Conservation (phyloP, 2,329 filamentous ascomycete genomes). For the Exophiala bonariae region DNA sequence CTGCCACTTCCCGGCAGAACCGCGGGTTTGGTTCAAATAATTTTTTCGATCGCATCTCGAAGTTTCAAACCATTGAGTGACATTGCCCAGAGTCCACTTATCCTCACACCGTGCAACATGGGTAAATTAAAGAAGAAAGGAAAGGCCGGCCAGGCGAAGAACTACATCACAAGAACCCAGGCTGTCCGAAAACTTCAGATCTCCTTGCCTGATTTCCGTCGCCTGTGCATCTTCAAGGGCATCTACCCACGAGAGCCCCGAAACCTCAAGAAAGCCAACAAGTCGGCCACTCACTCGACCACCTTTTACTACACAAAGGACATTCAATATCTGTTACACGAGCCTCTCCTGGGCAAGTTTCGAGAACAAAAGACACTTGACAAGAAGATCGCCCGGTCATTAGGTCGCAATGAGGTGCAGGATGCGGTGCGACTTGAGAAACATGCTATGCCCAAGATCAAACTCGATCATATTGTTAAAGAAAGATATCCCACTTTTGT, state of each 20-base stretch:
- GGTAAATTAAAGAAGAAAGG: conserved; percentile 87
- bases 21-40: too few relatives aligned
- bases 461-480: conserved; percentile 93
- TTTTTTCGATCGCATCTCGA: too few relatives aligned
- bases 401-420: conserved; percentile 86
- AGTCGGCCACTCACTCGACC: conserved; percentile 83
- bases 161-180: conserved; percentile 96
- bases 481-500: conserved; percentile 97
- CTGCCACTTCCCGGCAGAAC: too few relatives aligned
- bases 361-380: conserved; percentile 94
- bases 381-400: conserved; percentile 93
- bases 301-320: conserved; percentile 94
- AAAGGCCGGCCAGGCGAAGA: conserved; percentile 88
- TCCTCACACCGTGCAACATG: too few relatives aligned
- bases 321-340: conserved; percentile 96
- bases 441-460: conserved; percentile 84
- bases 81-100: too few relatives aligned
- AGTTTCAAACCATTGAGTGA: too few relatives aligned
- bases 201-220: conserved; percentile 93
- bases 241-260: conserved; percentile 97
- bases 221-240: conserved; percentile 99
- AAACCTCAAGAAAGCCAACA: conserved; percentile 95
- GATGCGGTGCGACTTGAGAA: conserved; percentile 89
- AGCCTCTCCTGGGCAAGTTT: conserved; percentile 91
- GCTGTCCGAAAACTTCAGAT: conserved; percentile 97